Conservation (phyloP, 225 moss, liverwort and hornwort genomes). For the Polytrichum formosum region DNA sequence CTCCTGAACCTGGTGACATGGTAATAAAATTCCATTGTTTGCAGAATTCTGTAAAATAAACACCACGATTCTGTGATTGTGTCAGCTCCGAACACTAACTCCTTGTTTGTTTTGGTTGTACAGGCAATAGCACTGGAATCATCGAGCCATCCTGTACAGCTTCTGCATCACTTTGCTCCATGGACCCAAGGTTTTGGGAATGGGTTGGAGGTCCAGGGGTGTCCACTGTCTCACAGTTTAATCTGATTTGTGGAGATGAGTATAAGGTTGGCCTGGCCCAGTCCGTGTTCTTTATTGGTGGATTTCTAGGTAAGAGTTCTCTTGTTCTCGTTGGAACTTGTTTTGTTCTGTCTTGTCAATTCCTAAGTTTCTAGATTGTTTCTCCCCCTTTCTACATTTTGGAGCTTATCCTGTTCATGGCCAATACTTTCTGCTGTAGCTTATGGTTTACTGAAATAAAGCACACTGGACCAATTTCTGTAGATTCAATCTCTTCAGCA, state of each 20-base stretch:
- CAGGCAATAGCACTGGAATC: constrained; percentile 11
- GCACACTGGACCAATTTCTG: too few relatives aligned
- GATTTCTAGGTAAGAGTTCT: constrained; percentile 46
- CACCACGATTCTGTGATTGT: neutral
- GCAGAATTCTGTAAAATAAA: too few relatives aligned
- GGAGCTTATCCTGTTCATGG: too few relatives aligned
- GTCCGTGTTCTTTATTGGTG: constrained; percentile 62
- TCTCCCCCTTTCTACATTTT: too few relatives aligned
- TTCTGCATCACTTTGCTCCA: constrained; percentile 47
- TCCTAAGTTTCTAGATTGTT: too few relatives aligned
- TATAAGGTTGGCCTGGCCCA: constrained; percentile 78
- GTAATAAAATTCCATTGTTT: too few relatives aligned
- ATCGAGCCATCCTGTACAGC: constrained; percentile 36
- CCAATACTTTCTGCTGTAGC: too few relatives aligned
- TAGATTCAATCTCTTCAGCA: neutral
- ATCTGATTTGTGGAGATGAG: constrained; percentile 70
- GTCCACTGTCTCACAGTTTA: constrained; percentile 73
- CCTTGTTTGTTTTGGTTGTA: neutral
- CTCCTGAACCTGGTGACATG: too few relatives aligned
- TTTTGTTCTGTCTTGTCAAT: too few relatives aligned
- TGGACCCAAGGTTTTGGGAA: constrained; percentile 63
- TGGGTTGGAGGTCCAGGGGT: constrained; percentile 50
- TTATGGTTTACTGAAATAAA: too few relatives aligned
- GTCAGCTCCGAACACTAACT: too few relatives aligned
- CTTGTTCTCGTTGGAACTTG: too few relatives aligned